Percentiles rank a stretch among this genome's conserved stretches.
phyloP scores from a whole-genome alignment of 257 asterid genomes.

The Coffea canephora region DNA sequence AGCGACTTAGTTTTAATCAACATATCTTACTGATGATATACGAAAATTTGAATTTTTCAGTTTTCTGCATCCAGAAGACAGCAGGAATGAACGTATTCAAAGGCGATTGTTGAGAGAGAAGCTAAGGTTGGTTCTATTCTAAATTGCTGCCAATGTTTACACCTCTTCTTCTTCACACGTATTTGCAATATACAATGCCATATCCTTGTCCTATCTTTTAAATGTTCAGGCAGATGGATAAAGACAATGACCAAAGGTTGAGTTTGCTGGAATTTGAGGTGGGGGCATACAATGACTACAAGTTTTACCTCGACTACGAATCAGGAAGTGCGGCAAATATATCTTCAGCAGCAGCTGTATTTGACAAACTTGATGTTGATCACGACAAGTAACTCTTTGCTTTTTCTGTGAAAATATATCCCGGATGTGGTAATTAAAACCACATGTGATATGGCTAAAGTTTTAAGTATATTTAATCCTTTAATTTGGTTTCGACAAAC shows the following conservation, averaged over 20 bases:
- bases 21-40: too few relatives aligned
- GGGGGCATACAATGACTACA: slow-evolving; percentile 31
- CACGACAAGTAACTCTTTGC: slow-evolving; percentile 25
- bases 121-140: slow-evolving; percentile 15
- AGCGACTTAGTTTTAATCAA: too few relatives aligned
- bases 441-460: not conserved
- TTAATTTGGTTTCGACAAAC: not conserved
- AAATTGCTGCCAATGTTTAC: not conserved
- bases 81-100: slow-evolving; percentile 29
- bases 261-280: slow-evolving; percentile 24
- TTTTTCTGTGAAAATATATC: not conserved
- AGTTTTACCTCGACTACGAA: slow-evolving; percentile 26
- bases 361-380: slow-evolving; percentile 28
- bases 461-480: not conserved
- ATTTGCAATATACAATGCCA: not conserved
- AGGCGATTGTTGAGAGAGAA: slow-evolving; percentile 34
- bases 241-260: slow-evolving; percentile 27
- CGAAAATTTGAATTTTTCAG: slow-evolving; percentile 9
- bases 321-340: not conserved
- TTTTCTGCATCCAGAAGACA: slow-evolving; percentile 42
- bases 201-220: not conserved
- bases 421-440: not conserved
- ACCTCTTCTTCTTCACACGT: too few relatives aligned
- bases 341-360: slow-evolving; percentile 17
- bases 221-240: slow-evolving; percentile 26